Evolutionary conservation across 2,329 filamentous ascomycete species (phyloP).

Genomic region (Paraconiothyrium brasiliense): DNA sequence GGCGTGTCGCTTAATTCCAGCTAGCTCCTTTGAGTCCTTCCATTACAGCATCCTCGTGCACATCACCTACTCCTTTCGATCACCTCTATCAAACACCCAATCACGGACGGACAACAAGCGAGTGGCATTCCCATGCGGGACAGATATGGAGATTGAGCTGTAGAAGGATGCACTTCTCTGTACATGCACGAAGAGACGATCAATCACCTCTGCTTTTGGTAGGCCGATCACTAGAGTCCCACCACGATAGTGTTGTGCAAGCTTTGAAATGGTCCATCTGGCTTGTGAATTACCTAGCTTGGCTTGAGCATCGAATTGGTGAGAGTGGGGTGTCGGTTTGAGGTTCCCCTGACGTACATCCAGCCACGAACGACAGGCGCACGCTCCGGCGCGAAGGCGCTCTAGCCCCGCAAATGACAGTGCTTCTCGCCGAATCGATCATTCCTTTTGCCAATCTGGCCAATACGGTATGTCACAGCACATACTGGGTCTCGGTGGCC

Average conservation of each 20-base stretch:
- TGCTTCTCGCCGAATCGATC: constrained; percentile 9
- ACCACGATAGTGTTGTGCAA: neutral
- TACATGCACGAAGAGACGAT: neutral
- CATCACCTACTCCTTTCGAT: constrained; percentile 7
- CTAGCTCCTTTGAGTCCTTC: constrained; percentile 3
- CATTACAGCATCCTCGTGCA: constrained; percentile 16
- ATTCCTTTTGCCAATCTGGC: neutral
- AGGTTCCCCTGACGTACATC: constrained; percentile 16
- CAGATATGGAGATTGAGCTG: neutral
- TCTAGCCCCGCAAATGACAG: constrained; percentile 5
- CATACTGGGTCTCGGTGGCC: neutral
- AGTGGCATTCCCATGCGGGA: neutral
- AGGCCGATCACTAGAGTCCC: neutral
- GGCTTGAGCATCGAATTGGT: neutral
- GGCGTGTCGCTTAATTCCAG: constrained; percentile 2
- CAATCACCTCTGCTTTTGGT: neutral
- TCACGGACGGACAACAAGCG: neutral
- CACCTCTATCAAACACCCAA: neutral
- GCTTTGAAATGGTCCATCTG: neutral
- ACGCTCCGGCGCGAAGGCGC: constrained; percentile 3
- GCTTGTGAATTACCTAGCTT: neutral
- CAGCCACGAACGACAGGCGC: neutral
- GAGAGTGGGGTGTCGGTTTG: constrained; percentile 15
- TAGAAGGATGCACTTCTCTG: neutral
- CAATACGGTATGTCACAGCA: constrained; percentile 8